Evolutionary conservation across 2,329 filamentous ascomycete genomes (phyloP), one percentile per base, ranked within the genome.

Genomic region (Zymoseptoria tritici): DNA sequence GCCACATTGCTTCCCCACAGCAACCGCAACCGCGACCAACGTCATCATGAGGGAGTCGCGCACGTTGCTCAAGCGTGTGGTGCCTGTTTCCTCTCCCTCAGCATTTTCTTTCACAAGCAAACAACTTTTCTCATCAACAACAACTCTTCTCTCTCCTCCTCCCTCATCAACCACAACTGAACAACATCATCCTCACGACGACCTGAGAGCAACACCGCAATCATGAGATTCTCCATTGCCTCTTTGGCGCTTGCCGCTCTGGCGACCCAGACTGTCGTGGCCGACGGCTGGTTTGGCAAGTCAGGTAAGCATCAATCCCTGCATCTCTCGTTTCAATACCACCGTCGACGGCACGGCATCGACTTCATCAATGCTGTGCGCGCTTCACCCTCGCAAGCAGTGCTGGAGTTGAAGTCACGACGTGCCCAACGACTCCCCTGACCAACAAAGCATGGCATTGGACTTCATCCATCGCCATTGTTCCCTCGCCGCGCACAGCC

Each of bases 241-340:
- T 83, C 86, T 73, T 74, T 90, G 76, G 77, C 93, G 67, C 80
- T 90, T 70, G 80, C 90, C 72, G 84, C 85, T 70, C 79, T 96
- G 60, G 87, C 89, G 72, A 83, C 87, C 49, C 84, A 90, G 71
- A 82, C 81, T 63, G 85, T 84, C 54, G 77, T 85, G 64, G 90
- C 86, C 65, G 91, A 87, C 78, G 88, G 78, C 75, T 97, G 91
- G 91, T 91, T 96, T 73, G 85, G 83, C 73, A 94, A 91, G 77
- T 81, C 90, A 72, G 88, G 92, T 96, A 82, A 70, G 89, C 78
- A 53, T 53, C 52, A 31, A 24, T 26, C 52, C 22, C 29, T 53
- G 22, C 52, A 26, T 9, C 11, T 11, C 22, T 24, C 16, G 36
- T 46, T 46, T 46, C 36, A 7, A n/a, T n/a, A 46, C 7, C 26